Percentiles rank a stretch among this genome's conserved stretches.
These are phyloP conservation scores for Candida qinlingensis DNA, from an alignment of 805 yeast species.

Conservation along the genomic window DNA sequence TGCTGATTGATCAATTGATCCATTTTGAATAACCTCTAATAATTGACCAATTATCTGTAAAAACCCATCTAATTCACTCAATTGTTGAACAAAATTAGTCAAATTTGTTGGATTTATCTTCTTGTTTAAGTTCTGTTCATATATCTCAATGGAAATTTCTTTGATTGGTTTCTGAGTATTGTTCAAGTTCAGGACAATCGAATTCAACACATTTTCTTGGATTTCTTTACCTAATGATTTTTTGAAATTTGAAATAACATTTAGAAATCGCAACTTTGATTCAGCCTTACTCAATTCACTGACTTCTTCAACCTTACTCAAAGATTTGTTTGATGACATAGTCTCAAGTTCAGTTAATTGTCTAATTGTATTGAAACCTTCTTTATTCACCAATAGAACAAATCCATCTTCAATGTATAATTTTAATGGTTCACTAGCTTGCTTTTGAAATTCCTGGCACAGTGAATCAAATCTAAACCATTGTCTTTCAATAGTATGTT, in stretches of 20 bases:
- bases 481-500: constrained; percentile 39
- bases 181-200: constrained; percentile 20
- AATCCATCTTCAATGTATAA: constrained; percentile 34
- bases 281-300: neutral
- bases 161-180: constrained; percentile 26
- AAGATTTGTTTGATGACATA: constrained; percentile 25
- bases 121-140: constrained; percentile 36
- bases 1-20: neutral
- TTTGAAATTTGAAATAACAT: constrained; percentile 35
- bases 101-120: constrained; percentile 36
- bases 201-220: constrained; percentile 27
- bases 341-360: constrained; percentile 30
- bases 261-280: constrained; percentile 28
- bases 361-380: constrained; percentile 31
- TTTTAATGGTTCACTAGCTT: constrained; percentile 54
- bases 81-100: constrained; percentile 33
- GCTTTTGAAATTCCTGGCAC: constrained; percentile 64
- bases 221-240: constrained; percentile 33
- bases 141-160: constrained; percentile 29
- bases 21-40: constrained; percentile 24
- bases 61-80: constrained; percentile 34
- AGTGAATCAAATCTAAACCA: constrained; percentile 69
- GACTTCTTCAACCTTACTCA: constrained; percentile 9
- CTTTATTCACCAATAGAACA: constrained; percentile 31
- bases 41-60: constrained; percentile 34